Base-by-base conservation (phyloP, 2,329 filamentous ascomycete genomes). In the Paraphoma chrysanthemicola region DNA sequence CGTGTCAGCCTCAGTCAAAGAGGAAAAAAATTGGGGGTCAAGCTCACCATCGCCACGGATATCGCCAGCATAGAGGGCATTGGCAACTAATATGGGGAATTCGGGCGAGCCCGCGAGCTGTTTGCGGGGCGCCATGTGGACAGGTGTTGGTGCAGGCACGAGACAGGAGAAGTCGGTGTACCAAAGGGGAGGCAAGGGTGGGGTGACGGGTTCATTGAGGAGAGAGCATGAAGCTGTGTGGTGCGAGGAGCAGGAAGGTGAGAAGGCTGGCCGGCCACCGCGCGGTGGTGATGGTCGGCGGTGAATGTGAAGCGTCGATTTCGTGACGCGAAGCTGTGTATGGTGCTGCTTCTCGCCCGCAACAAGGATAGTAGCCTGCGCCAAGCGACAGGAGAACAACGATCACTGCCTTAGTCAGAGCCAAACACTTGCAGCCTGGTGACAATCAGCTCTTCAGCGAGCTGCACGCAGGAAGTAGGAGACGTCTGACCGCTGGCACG, bases 41-140 rank as follows among this genome's bases (percentile, higher is more conserved):
- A 47, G 79, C 83, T 81, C 82, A 87, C 88, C 87, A 77, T 89
- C 87, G 56, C 86, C 88, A 59, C 79, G 78, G 47, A 86, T 88
- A 39, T 84, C 78, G 53, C 82, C 77, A 55, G 84, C 83, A 77
- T 88, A 88, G 53, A 90, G 79, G 63, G 84, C 84, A 65, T 84
- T 77, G 57, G 79, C 79, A 49, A 80, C 79, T 57, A 90, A 81
- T 60, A 86, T 78, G 62, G 83, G 83, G 64, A 86, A 86, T 71
- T 85, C 83, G 60, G 70, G 62, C 38, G 67, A 65, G 60, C 64
- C 70, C 48, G 71, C 62, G 58, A 61, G 63, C 44, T 63, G 64
- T 55, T 68, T 71, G 62, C 67, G 64, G 63, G 69, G 63, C 38
- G 71, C 68, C 73, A 75, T 76, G 38, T 50, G 71, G 68, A 53